A percentile compares a stretch with the other conserved stretches of the same genome.
Evolutionary conservation across 2,329 filamentous ascomycete genomes (phyloP).

Genomic region (Waltergamsia citrina): DNA sequence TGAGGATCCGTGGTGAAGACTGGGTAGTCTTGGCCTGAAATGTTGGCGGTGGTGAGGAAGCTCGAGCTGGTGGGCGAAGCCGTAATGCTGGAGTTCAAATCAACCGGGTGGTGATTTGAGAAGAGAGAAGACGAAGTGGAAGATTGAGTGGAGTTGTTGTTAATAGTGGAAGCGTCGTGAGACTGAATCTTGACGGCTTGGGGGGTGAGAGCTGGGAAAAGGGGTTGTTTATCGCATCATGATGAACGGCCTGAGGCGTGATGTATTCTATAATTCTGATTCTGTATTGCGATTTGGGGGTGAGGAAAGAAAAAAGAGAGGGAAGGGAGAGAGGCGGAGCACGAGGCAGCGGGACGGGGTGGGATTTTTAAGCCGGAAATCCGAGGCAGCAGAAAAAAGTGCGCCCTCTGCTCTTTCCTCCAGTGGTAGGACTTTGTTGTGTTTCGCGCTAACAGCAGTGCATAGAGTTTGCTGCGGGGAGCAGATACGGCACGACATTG

Average conservation of each 20-base stretch:
- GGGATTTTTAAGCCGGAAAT: slow-evolving; percentile 5
- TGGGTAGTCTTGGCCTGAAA: slow-evolving; percentile 56
- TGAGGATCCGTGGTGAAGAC: slow-evolving; percentile 78
- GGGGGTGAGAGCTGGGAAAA: slow-evolving; percentile 24
- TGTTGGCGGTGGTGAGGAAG: slow-evolving; percentile 48
- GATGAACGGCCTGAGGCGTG: slow-evolving; percentile 28
- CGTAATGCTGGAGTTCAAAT: slow-evolving; percentile 58
- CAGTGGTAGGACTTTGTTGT: not conserved
- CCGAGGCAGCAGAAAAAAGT: slow-evolving; percentile 1
- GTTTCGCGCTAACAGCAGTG: not conserved
- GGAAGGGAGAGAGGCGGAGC: slow-evolving; percentile 11
- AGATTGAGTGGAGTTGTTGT: slow-evolving; percentile 37
- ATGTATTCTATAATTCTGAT: slow-evolving; percentile 10
- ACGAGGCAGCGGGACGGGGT: slow-evolving; percentile 11
- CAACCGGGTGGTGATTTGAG: slow-evolving; percentile 48
- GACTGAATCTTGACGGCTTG: slow-evolving; percentile 45
- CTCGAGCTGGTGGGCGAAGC: slow-evolving; percentile 49
- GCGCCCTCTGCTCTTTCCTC: not conserved
- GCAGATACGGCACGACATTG: not conserved
- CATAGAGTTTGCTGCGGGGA: not conserved
- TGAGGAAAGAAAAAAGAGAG: slow-evolving; percentile 23
- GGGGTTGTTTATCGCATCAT: slow-evolving; percentile 51
- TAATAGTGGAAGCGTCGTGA: slow-evolving; percentile 17
- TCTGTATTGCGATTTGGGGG: slow-evolving; percentile 22
- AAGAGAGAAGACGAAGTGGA: slow-evolving; percentile 15